These are phyloP conservation scores for Colletotrichum brevisporum DNA, from an alignment of 2,329 filamentous ascomycete species.

Conservation along the genomic window DNA sequence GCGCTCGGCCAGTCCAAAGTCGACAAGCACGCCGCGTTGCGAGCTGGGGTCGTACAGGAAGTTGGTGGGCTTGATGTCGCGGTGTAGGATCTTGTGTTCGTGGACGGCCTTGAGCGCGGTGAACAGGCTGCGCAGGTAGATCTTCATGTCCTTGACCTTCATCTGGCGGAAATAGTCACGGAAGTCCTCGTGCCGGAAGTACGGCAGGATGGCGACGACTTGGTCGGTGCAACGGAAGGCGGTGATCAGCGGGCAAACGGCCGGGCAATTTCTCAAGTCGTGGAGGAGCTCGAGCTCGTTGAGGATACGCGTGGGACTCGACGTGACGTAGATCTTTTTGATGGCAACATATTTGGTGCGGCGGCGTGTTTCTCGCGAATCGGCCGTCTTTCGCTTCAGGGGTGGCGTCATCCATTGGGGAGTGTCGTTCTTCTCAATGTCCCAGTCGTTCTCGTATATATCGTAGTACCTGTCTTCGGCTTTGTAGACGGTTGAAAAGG, in stretches of 20 bases:
- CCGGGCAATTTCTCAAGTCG: constrained; percentile 84
- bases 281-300: constrained; percentile 96
- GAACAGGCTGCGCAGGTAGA: constrained; percentile 92
- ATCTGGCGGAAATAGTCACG: constrained; percentile 94
- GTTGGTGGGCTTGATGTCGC: constrained; percentile 98
- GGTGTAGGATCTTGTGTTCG: constrained; percentile 86
- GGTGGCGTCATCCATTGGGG: constrained; percentile 80
- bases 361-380: constrained; percentile 25
- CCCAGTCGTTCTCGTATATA: constrained; percentile 88
- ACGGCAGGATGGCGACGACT: constrained; percentile 93
- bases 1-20: constrained; percentile 95
- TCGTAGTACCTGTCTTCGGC: constrained; percentile 93
- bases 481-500: constrained; percentile 99
- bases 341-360: constrained; percentile 88
- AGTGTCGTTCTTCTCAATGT: constrained; percentile 73
- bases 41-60: constrained; percentile 91
- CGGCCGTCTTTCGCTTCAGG: constrained; percentile 63
- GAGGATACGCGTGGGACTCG: constrained; percentile 90
- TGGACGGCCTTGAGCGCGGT: constrained; percentile 89
- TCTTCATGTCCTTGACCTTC: constrained; percentile 85
- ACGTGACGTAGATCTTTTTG: constrained; percentile 99
- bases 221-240: constrained; percentile 97
- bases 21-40: constrained; percentile 91
- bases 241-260: constrained; percentile 95
- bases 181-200: constrained; percentile 96